Conservation (phyloP, 495 filamentous ascomycete genomes). For the Clavariopsis aquatica region DNA sequence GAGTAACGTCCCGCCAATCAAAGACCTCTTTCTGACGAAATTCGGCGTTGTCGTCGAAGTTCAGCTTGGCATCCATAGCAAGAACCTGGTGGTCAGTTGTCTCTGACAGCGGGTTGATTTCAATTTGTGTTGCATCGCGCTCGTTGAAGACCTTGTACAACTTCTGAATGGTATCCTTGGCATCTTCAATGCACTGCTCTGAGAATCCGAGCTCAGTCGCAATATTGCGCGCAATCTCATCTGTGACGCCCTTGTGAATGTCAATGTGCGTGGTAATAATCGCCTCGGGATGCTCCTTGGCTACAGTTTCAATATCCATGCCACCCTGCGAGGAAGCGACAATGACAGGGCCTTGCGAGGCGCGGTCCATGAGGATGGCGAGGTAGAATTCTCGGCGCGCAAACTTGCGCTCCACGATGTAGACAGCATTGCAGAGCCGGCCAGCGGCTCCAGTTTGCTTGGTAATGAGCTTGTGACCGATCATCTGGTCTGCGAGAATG, state of each 20-base stretch:
- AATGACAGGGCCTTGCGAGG: slow-evolving; percentile 87
- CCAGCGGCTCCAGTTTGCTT: slow-evolving; percentile 95
- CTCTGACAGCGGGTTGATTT: slow-evolving; percentile 98
- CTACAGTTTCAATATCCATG: slow-evolving; percentile 98
- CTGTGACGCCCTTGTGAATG: slow-evolving; percentile 92
- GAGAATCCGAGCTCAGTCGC: slow-evolving; percentile 93
- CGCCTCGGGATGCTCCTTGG: slow-evolving; percentile 94
- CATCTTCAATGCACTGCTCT: slow-evolving; percentile 92
- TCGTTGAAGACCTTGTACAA: slow-evolving; percentile 98
- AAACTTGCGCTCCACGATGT: slow-evolving; percentile 99
- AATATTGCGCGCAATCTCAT: slow-evolving; percentile 88
- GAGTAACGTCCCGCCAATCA: slow-evolving; percentile 84
- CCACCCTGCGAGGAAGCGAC: slow-evolving; percentile 97
- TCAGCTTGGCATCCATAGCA: slow-evolving; percentile 98
- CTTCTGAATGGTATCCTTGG: slow-evolving; percentile 94
- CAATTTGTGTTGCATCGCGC: slow-evolving; percentile 96
- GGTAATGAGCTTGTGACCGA: slow-evolving; percentile 98
- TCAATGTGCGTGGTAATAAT: slow-evolving; percentile 91
- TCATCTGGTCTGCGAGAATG: slow-evolving; percentile 99
- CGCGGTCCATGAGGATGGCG: slow-evolving; percentile 95
- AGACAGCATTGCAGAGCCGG: slow-evolving; percentile 91
- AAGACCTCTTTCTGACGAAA: slow-evolving; percentile 98
- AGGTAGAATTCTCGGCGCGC: slow-evolving; percentile 99
- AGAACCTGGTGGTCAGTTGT: slow-evolving; percentile 96
- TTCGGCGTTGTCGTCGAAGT: slow-evolving; percentile 97